Evolutionary conservation across 805 yeast genomes (phyloP).

Genomic region (Metschnikowia proteae): DNA sequence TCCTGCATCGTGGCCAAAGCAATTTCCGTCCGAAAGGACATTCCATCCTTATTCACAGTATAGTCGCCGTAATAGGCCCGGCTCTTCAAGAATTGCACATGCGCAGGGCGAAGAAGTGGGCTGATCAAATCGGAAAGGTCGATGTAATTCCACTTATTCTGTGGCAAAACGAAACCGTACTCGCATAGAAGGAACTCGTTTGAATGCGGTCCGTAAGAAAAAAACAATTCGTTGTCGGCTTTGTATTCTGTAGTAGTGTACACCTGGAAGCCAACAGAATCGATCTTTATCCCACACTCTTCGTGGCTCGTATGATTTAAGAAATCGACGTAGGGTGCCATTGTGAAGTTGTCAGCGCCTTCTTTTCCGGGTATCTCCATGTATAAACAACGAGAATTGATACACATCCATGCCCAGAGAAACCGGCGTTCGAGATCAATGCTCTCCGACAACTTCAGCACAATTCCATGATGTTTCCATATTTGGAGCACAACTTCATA

Average conservation of each 20-base stretch:
- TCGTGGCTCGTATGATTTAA: conserved; percentile 65
- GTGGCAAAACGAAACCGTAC: conserved; percentile 69
- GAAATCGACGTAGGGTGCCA: conserved; percentile 90
- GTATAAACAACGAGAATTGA: conserved; percentile 88
- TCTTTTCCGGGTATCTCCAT: conserved; percentile 58
- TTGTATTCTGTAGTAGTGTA: conserved; percentile 26
- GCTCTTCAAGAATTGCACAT: conserved; percentile 44
- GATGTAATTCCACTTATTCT: conserved; percentile 65
- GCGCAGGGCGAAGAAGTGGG: conserved; percentile 31
- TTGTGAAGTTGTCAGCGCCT: conserved; percentile 66
- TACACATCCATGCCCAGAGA: conserved; percentile 78
- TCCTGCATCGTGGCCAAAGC: conserved; percentile 62
- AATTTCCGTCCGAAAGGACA: conserved; percentile 72
- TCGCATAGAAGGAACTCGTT: conserved; percentile 80
- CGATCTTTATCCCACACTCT: conserved; percentile 50
- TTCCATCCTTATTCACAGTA: conserved; percentile 48
- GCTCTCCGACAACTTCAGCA: conserved; percentile 19
- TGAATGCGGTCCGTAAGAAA: conserved; percentile 86
- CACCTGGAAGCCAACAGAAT: conserved; percentile 52
- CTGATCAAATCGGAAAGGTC: conserved; percentile 53
- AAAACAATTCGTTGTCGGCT: conserved; percentile 53
- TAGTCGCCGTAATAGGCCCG: conserved; percentile 70
- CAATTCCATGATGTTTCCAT: neutral
- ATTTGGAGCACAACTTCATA: conserved; percentile 28
- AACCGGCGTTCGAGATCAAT: conserved; percentile 26